Percentiles rank a stretch among this genome's conserved stretches.
Conservation (phyloP, 2,329 filamentous ascomycete species). For the Sclerotinia minor region DNA sequence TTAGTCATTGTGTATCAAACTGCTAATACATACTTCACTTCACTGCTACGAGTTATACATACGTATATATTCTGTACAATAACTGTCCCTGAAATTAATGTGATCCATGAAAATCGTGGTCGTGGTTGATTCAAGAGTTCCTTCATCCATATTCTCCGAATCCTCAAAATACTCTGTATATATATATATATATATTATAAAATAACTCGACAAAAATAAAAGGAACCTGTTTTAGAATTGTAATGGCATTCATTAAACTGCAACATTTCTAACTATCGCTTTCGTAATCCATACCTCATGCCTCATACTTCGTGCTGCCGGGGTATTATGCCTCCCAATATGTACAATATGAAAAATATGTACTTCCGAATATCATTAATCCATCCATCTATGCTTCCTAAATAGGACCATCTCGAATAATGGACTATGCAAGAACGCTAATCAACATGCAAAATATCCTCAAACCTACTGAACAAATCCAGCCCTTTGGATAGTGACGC, state of each 20-base stretch:
- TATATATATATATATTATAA: too few relatives aligned
- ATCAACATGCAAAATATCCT: not conserved
- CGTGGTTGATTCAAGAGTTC: too few relatives aligned
- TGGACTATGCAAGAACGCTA: not conserved
- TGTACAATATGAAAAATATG: not conserved
- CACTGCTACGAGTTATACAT: too few relatives aligned
- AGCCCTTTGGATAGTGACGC: conserved; percentile 35
- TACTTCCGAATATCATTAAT: not conserved
- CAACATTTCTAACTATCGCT: not conserved
- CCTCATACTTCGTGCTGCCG: not conserved
- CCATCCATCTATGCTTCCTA: not conserved
- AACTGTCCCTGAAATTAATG: too few relatives aligned
- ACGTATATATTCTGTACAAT: too few relatives aligned
- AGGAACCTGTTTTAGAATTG: too few relatives aligned
- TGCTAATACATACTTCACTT: too few relatives aligned
- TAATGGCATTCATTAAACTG: not conserved
- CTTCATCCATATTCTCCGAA: too few relatives aligned
- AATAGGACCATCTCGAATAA: not conserved
- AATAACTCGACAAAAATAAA: not conserved
- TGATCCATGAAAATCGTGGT: too few relatives aligned
- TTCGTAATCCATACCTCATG: not conserved
- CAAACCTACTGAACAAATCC: conserved; percentile 30
- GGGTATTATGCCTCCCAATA: conserved; percentile 15
- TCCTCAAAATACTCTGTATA: too few relatives aligned
- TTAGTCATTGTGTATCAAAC: too few relatives aligned